These are phyloP conservation scores for Posidonia oceanica DNA, from an alignment of 116 monocot species.

Conservation along the genomic window DNA sequence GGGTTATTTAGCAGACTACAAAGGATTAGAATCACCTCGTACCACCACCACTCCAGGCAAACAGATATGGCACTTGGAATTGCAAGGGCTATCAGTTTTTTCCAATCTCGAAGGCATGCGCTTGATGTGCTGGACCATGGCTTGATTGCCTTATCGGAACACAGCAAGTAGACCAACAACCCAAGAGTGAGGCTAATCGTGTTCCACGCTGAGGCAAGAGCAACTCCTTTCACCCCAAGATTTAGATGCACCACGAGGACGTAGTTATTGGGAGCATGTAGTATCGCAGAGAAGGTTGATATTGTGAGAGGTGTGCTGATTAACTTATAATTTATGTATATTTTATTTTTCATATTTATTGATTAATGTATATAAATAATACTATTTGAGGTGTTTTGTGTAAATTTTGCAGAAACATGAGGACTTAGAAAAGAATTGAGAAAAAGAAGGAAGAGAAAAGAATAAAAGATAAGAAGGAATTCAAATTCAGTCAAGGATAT, in stretches of 20 bases:
- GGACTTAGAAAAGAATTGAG: too few relatives aligned
- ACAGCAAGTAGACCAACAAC: conserved; percentile 17
- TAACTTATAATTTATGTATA: too few relatives aligned
- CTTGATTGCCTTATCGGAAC: conserved; percentile 17
- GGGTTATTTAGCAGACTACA: conserved; percentile 44
- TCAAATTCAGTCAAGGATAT: too few relatives aligned
- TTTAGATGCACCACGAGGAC: conserved; percentile 26
- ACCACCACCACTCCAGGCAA: conserved; percentile 83
- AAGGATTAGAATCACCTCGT: conserved; percentile 56
- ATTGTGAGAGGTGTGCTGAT: conserved; percentile 24
- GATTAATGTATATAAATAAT: too few relatives aligned
- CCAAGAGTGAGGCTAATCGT: conserved; percentile 18
- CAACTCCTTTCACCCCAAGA: conserved; percentile 34
- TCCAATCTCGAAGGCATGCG: conserved; percentile 7
- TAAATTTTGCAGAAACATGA: too few relatives aligned
- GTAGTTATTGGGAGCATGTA: conserved; percentile 39
- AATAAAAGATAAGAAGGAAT: too few relatives aligned
- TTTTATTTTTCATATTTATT: too few relatives aligned
- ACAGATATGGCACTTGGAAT: conserved; percentile 30
- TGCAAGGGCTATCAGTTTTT: not conserved
- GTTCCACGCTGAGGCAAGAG: conserved; percentile 21
- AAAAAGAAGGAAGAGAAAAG: too few relatives aligned
- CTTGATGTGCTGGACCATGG: conserved; percentile 10
- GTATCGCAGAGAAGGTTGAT: conserved; percentile 15
- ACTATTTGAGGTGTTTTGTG: too few relatives aligned